phyloP scores from a whole-genome alignment of 345 rosid genomes.

The Boechera stricta region DNA sequence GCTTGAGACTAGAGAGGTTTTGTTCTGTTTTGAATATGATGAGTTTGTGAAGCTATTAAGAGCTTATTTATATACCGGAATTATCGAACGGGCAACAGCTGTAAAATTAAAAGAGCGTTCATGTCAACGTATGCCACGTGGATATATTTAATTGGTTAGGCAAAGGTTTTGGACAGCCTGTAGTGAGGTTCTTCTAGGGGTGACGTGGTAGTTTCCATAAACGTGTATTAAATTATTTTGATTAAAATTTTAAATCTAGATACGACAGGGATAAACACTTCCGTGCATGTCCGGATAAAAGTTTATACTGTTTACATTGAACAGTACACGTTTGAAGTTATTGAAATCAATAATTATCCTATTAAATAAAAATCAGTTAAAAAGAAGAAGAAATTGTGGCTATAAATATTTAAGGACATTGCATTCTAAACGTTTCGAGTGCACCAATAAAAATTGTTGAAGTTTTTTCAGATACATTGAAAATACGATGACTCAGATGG shows the following conservation, averaged over 20 bases:
- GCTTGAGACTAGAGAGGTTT: slow-evolving; percentile 8
- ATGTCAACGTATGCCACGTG: slow-evolving; percentile 41
- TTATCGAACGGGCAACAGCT: slow-evolving; percentile 40
- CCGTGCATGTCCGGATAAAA: slow-evolving; percentile 46
- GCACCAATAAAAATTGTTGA: neutral
- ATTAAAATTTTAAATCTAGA: neutral
- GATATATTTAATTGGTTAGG: slow-evolving; percentile 32
- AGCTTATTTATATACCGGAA: slow-evolving; percentile 30
- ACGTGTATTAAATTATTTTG: slow-evolving; percentile 13
- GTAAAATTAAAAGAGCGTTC: slow-evolving; percentile 22
- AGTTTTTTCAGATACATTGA: neutral
- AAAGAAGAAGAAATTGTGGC: neutral
- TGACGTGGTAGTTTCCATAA: slow-evolving; percentile 45
- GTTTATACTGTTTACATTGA: slow-evolving; percentile 37
- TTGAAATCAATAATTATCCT: neutral
- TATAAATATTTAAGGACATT: neutral
- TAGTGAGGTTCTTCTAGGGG: slow-evolving; percentile 31
- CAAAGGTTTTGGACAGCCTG: slow-evolving; percentile 41
- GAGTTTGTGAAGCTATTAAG: slow-evolving; percentile 1
- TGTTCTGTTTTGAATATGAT: neutral
- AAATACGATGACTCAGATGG: neutral
- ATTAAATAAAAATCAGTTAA: neutral
- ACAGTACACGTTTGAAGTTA: slow-evolving; percentile 19
- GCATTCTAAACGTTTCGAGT: neutral
- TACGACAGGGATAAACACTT: slow-evolving; percentile 34